Evolutionary conservation across 345 rosid genomes (phyloP).

Genomic region (Sisymbrium irio): DNA sequence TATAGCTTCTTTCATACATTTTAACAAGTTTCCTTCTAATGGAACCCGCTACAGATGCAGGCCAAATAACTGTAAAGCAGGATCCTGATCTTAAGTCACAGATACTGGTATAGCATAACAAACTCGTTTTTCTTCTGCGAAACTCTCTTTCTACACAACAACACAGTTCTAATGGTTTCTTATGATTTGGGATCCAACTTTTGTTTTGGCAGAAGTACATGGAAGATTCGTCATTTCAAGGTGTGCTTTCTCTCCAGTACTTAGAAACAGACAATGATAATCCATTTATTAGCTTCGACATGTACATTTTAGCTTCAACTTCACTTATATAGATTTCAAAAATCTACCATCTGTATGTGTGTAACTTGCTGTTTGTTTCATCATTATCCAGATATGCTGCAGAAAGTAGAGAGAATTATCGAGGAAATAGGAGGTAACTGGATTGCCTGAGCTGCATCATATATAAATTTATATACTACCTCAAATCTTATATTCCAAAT

Average conservation of each 20-base stretch:
- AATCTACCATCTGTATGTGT: background rate
- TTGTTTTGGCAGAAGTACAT: slow-evolving; percentile 59
- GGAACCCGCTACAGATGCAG: slow-evolving; percentile 39
- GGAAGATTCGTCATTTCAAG: slow-evolving; percentile 88
- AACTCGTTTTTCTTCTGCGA: background rate
- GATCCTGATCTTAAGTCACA: slow-evolving; percentile 61
- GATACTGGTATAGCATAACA: slow-evolving; percentile 53
- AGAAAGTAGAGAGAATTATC: slow-evolving; percentile 63
- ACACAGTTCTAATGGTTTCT: slow-evolving; percentile 18
- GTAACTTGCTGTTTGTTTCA: slow-evolving; percentile 11
- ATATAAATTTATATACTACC: background rate
- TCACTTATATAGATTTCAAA: background rate
- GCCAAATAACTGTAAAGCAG: slow-evolving; percentile 31
- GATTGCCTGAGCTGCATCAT: slow-evolving; percentile 21
- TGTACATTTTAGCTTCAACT: background rate
- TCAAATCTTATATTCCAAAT: background rate
- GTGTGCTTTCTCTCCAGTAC: slow-evolving; percentile 38
- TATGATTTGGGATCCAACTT: slow-evolving; percentile 5
- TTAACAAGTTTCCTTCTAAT: slow-evolving; percentile 12
- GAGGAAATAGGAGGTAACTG: slow-evolving; percentile 52
- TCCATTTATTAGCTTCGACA: slow-evolving; percentile 2
- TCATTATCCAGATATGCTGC: slow-evolving; percentile 64
- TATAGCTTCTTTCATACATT: slow-evolving; percentile 3
- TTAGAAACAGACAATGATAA: background rate
- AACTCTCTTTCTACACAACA: background rate